Evolutionary conservation across 495 filamentous ascomycete genomes (phyloP).

Genomic region (Clohesyomyces aquaticus): DNA sequence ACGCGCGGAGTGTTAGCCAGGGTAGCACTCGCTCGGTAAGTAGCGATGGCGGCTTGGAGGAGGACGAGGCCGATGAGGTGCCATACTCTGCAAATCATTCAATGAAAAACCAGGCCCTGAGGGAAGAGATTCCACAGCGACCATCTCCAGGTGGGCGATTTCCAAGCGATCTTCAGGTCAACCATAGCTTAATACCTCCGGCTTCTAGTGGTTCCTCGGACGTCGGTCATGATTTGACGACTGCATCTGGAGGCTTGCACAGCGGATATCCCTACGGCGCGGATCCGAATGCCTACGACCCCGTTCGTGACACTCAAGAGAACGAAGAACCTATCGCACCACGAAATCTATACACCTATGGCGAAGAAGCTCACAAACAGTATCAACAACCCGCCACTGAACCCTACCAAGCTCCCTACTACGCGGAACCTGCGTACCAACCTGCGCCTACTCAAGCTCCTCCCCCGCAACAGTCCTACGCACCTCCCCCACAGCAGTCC

Average conservation of each 20-base stretch:
- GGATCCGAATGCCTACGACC: constrained; percentile 17
- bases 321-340: constrained; percentile 1
- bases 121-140: constrained; percentile 54
- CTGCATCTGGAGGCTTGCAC: constrained; percentile 53
- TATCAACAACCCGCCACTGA: constrained; percentile 17
- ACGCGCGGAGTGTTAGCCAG: constrained; percentile 74
- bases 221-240: constrained; percentile 61
- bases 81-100: constrained; percentile 51
- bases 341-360: constrained; percentile 19
- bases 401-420: constrained; percentile 15
- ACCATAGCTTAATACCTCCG: constrained; percentile 75
- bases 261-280: constrained; percentile 15
- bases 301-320: constrained; percentile 15
- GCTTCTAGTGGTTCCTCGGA: constrained; percentile 76
- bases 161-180: constrained; percentile 81
- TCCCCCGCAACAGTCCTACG: constrained; percentile 8
- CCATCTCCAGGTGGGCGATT: constrained; percentile 87
- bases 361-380: constrained; percentile 9
- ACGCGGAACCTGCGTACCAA: constrained; percentile 17
- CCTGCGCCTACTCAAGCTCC: neutral
- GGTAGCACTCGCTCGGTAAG: constrained; percentile 67
- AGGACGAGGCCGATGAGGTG: constrained; percentile 77
- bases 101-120: constrained; percentile 35
- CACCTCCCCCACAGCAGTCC: neutral
- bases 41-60: constrained; percentile 78